Base-by-base conservation (phyloP, 805 yeast genomes). In the Ogataea nonfermentans region DNA sequence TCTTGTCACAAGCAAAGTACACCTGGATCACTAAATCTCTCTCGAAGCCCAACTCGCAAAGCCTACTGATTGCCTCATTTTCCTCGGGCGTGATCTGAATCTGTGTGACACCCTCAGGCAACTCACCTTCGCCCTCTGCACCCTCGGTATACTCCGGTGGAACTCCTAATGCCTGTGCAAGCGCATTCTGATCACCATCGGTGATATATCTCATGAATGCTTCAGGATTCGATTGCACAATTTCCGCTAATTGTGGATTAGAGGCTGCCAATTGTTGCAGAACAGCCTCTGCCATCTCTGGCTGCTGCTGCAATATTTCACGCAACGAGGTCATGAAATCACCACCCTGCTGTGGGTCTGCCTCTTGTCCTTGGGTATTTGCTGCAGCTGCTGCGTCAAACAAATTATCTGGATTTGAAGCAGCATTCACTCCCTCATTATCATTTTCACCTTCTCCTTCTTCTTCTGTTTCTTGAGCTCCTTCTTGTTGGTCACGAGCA, bases 1-100 rank as follows among this genome's bases (percentile, higher is more conserved):
- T 88, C 68, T 89, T 91, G 57, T 93, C 99, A 65, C 99, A 93
- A 29, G 98, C 98, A 74, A 93, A 81, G 68, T 87, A 93, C 22
- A 95, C 95, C 68, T 90, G 96, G 45, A 89, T 78, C 31, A 86
- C 99, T 41, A 84, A 69, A 51, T 81, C 74, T 51, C 96, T 77
- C 51, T 88, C 96, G 56, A 93, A 93, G 0, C 99, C 99, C 49
- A 93, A 73, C 63, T 85, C 97, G 62, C 95, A 84, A 49, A 93
- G 73, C 59, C 99, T 78, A 47, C 74, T 73, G 49, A 93, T 86
- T n/a, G 98, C 96, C 45, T 74, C 86, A 57, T 84, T 83, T 58
- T 93, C 99, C 53, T 81, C 93, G 41, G 76, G 80, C 6, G 96
- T 76, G 42, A 93, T 67, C 47, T 70, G 73, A 44, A 86, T 75